A percentile compares a stretch with the other conserved stretches of the same genome.
Conservation (phyloP, 345 rosid species). For the Bruguiera parviflora region DNA sequence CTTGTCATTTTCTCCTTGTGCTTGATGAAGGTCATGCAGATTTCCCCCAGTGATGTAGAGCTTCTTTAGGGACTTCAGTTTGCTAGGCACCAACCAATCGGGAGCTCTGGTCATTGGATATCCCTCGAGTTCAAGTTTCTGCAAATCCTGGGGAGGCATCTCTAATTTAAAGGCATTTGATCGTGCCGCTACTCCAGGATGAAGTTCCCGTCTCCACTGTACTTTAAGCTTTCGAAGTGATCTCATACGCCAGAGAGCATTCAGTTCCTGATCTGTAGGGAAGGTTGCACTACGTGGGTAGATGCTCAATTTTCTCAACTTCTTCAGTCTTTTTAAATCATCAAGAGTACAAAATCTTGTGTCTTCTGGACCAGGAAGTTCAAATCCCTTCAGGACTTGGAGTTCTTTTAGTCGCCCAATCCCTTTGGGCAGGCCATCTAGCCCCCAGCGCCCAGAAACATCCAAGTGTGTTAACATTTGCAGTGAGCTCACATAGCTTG, state of each 20-base stretch:
- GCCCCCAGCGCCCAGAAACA: constrained; percentile 38
- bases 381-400: constrained; percentile 61
- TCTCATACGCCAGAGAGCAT: background rate
- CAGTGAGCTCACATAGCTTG: constrained; percentile 38
- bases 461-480: constrained; percentile 44
- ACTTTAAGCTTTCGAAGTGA: constrained; percentile 29
- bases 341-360: constrained; percentile 9
- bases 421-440: constrained; percentile 43
- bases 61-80: constrained; percentile 8
- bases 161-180: background rate
- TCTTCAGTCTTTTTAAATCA: constrained; percentile 1
- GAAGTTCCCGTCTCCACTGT: constrained; percentile 13
- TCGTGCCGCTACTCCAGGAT: too few species aligned
- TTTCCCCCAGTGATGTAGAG: too few species aligned
- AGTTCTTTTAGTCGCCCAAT: constrained; percentile 33
- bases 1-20: constrained; percentile 27
- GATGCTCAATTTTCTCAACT: constrained; percentile 33
- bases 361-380: constrained; percentile 22
- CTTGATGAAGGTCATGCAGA: constrained; percentile 8
- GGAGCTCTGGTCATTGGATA: constrained; percentile 28
- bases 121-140: constrained; percentile 41
- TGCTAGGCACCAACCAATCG: constrained; percentile 7
- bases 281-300: constrained; percentile 2
- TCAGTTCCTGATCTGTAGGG: background rate
- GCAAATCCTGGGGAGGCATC: constrained; percentile 5